Evolutionary conservation across 345 rosid genomes (phyloP).

Genomic region (Populus alba): DNA sequence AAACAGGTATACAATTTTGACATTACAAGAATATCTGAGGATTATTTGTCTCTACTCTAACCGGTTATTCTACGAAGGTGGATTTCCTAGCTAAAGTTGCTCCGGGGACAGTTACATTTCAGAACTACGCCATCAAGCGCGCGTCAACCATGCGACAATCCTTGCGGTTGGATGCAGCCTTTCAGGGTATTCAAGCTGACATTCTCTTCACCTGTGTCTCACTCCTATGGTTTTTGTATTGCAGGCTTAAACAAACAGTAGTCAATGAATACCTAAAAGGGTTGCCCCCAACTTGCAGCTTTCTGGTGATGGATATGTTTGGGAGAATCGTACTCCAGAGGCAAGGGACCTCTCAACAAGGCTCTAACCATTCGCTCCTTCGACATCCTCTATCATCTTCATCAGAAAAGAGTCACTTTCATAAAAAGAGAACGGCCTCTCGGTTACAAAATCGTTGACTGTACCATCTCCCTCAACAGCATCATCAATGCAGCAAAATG

Average conservation of each 20-base stretch:
- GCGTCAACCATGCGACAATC: slow-evolving; percentile 34
- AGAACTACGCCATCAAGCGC: slow-evolving; percentile 33
- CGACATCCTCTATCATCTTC: slow-evolving; percentile 9
- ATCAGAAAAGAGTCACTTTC: background rate
- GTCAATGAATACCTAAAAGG: slow-evolving; percentile 21
- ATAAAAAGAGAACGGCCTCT: slow-evolving; percentile 5
- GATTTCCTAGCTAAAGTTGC: background rate
- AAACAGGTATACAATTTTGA: slow-evolving; percentile 16
- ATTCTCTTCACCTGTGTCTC: background rate
- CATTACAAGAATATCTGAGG: background rate
- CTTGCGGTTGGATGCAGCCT: slow-evolving; percentile 41
- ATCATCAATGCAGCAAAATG: background rate
- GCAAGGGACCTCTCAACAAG: slow-evolving; percentile 45
- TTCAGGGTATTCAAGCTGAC: slow-evolving; percentile 25
- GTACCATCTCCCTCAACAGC: slow-evolving; percentile 21
- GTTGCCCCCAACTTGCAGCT: slow-evolving; percentile 41
- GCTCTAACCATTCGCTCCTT: slow-evolving; percentile 21
- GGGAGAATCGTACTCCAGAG: slow-evolving; percentile 27
- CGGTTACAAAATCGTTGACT: slow-evolving; percentile 23
- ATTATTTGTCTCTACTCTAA: background rate
- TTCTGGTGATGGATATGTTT: slow-evolving; percentile 28
- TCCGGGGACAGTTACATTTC: slow-evolving; percentile 30
- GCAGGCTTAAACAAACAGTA: slow-evolving; percentile 34
- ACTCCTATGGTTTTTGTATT: background rate
- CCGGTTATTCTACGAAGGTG: background rate